These are phyloP conservation scores for Curvularia lunata DNA, from an alignment of 2,329 filamentous ascomycete genomes.

Conservation along the genomic window DNA sequence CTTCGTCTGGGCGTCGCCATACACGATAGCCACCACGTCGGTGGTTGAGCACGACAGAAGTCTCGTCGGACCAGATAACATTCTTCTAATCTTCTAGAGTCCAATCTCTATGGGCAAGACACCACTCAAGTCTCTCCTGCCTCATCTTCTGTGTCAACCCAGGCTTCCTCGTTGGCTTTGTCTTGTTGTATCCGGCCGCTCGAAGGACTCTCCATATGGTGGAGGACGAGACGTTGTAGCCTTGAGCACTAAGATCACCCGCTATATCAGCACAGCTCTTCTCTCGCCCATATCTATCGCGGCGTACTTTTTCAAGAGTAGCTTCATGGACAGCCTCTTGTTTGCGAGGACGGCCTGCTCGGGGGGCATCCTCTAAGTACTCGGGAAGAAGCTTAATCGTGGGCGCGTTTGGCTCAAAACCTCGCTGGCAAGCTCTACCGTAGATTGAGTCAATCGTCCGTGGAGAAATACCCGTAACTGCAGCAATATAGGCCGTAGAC, in stretches of 20 bases:
- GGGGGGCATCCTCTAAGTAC: not conserved
- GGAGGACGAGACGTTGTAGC: not conserved
- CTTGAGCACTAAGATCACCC: conserved; percentile 12
- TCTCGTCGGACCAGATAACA: conserved; percentile 17
- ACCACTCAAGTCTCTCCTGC: not conserved
- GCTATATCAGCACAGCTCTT: conserved; percentile 23
- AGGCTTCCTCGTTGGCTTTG: conserved; percentile 16
- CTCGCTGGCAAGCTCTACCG: not conserved
- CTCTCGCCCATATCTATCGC: conserved; percentile 8
- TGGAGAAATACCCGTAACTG: not conserved
- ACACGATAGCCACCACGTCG: conserved; percentile 7
- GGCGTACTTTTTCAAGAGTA: not conserved
- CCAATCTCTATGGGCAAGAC: conserved; percentile 7
- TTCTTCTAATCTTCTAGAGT: conserved; percentile 21
- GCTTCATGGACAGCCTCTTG: not conserved
- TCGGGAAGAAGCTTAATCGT: not conserved
- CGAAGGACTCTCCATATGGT: conserved; percentile 1
- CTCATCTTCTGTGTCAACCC: conserved; percentile 11
- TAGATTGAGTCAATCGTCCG: not conserved
- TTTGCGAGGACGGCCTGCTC: not conserved
- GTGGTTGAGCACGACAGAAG: conserved; percentile 13
- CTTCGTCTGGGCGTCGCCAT: conserved; percentile 13
- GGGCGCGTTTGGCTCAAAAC: not conserved
- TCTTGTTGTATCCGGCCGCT: conserved; percentile 11
- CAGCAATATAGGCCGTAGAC: not conserved